phyloP scores from a whole-genome alignment of 2,329 filamentous ascomycete genomes.

The Stachybotrys chlorohalonatus region DNA sequence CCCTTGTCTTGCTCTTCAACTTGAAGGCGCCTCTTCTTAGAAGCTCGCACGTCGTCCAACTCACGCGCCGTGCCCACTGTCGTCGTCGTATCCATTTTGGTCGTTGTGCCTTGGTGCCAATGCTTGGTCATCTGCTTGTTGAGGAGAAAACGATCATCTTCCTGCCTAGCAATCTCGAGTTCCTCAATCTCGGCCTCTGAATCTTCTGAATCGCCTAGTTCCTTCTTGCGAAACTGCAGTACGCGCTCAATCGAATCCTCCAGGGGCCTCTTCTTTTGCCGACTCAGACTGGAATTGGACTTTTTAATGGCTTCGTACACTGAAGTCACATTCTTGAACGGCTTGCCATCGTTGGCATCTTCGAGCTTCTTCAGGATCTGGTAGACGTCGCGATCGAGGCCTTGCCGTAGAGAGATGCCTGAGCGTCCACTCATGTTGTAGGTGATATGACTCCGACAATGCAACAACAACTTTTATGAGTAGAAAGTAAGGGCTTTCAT shows the following conservation, averaged over 20 bases:
- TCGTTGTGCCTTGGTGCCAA: constrained; percentile 18
- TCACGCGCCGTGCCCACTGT: not conserved
- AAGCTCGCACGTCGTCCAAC: constrained; percentile 11
- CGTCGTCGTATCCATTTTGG: not conserved
- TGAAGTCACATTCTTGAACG: constrained; percentile 39
- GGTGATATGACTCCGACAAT: too few species aligned
- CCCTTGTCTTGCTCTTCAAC: constrained; percentile 7
- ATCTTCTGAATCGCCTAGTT: constrained; percentile 45
- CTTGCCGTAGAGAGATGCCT: constrained; percentile 9
- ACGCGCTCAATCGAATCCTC: constrained; percentile 83
- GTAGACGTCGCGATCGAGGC: constrained; percentile 64
- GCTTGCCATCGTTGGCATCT: constrained; percentile 49
- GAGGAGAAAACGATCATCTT: constrained; percentile 28
- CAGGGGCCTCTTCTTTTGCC: constrained; percentile 71
- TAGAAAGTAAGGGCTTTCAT: too few species aligned
- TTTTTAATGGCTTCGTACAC: constrained; percentile 74
- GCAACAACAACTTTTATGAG: too few species aligned
- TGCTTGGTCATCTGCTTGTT: constrained; percentile 32
- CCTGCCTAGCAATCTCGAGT: constrained; percentile 18
- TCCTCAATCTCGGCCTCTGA: constrained; percentile 39
- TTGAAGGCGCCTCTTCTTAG: constrained; percentile 24
- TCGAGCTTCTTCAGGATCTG: constrained; percentile 70
- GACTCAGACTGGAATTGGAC: constrained; percentile 79
- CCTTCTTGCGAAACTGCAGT: constrained; percentile 62
- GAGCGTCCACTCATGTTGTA: not conserved